phyloP scores from a whole-genome alignment of 768 basidiomycete species.

The Suillus clintonianus region DNA sequence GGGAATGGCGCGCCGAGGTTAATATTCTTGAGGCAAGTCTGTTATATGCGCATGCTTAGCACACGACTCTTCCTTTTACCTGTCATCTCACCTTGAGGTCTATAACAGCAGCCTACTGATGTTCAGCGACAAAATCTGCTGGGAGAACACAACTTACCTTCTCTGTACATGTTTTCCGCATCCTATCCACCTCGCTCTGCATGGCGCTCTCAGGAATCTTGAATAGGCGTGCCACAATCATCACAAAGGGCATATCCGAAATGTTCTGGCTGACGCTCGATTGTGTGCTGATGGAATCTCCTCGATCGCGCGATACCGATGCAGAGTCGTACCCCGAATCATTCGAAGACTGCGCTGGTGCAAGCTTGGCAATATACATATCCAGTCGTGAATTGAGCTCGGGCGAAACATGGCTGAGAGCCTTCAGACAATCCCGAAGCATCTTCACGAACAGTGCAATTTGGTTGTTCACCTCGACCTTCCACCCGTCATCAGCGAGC shows the following conservation, averaged over 20 bases:
- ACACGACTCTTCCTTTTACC: not conserved
- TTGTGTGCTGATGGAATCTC: slow-evolving; percentile 45
- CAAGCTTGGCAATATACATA: slow-evolving; percentile 79
- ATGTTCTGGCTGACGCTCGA: slow-evolving; percentile 47
- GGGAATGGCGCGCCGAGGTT: slow-evolving; percentile 83
- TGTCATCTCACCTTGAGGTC: slow-evolving; percentile 73
- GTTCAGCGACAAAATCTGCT: slow-evolving; percentile 9
- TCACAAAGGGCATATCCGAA: slow-evolving; percentile 78
- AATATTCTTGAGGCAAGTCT: slow-evolving; percentile 92
- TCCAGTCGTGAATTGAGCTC: slow-evolving; percentile 85
- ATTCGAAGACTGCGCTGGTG: slow-evolving; percentile 56
- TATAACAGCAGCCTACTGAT: slow-evolving; percentile 69
- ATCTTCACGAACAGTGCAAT: slow-evolving; percentile 87
- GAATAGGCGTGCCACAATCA: slow-evolving; percentile 70
- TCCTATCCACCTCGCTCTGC: slow-evolving; percentile 71
- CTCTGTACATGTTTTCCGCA: slow-evolving; percentile 69
- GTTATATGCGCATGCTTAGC: not conserved
- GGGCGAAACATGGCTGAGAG: slow-evolving; percentile 74
- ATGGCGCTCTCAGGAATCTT: slow-evolving; percentile 68
- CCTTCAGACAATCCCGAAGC: slow-evolving; percentile 75
- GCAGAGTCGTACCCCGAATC: slow-evolving; percentile 71
- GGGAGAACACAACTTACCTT: slow-evolving; percentile 50
- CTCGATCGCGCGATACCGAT: slow-evolving; percentile 56
- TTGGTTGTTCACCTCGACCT: slow-evolving; percentile 88
- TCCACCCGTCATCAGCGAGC: slow-evolving; percentile 86